phyloP scores from a whole-genome alignment of 2,329 filamentous ascomycete genomes.

The Beauveria bassiana region DNA sequence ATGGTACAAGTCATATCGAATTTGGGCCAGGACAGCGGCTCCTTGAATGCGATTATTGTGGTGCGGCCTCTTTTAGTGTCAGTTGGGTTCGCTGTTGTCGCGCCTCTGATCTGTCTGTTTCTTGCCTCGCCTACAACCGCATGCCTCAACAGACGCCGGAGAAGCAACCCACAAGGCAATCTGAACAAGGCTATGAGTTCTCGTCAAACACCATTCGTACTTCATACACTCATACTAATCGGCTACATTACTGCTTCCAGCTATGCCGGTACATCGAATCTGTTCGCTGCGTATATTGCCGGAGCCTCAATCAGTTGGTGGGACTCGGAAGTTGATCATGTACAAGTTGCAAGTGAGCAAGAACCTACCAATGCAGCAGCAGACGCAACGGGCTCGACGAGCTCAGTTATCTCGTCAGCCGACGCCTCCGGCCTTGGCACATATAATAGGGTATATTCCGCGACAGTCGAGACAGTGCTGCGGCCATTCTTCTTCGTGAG shows the following conservation, averaged over 20 bases:
- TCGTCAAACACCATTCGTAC: slow-evolving; percentile 30
- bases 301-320: slow-evolving; percentile 54
- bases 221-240: slow-evolving; percentile 44
- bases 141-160: slow-evolving; percentile 25
- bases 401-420: too few relatives aligned
- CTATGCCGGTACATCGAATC: slow-evolving; percentile 54
- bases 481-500: slow-evolving; percentile 67
- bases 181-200: slow-evolving; percentile 21
- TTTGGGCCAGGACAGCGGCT: slow-evolving; percentile 33
- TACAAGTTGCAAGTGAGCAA: neutral
- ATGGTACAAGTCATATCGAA: slow-evolving; percentile 71
- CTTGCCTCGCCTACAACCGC: slow-evolving; percentile 34
- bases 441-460: slow-evolving; percentile 33
- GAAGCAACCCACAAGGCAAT: slow-evolving; percentile 14
- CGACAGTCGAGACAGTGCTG: slow-evolving; percentile 42
- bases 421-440: slow-evolving; percentile 14
- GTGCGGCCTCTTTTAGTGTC: slow-evolving; percentile 40
- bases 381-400: neutral
- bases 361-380: neutral
- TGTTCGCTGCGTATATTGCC: slow-evolving; percentile 57
- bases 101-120: slow-evolving; percentile 40
- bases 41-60: slow-evolving; percentile 26
- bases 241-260: slow-evolving; percentile 40
- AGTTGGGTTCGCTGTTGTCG: slow-evolving; percentile 40
- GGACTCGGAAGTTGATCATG: slow-evolving; percentile 33